Evolutionary conservation across 305 asterid genomes (phyloP).

Genomic region (Fraxinus xanthoxyloides): DNA sequence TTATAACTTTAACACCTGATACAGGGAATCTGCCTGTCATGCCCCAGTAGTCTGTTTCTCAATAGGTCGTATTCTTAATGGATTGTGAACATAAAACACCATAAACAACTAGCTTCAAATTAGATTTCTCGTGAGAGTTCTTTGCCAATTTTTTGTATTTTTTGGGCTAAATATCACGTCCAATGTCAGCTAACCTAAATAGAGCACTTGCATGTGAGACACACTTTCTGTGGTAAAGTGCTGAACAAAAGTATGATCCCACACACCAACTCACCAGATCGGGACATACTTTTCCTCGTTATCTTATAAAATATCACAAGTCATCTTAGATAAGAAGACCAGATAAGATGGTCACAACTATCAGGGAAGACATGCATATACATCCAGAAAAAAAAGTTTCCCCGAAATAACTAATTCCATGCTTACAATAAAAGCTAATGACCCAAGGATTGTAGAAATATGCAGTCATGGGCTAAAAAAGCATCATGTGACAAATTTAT

Average conservation of each 20-base stretch:
- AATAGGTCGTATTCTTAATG: not conserved
- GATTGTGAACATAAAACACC: not conserved
- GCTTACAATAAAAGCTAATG: not conserved
- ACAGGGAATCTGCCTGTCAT: not conserved
- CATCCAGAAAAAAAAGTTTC: not conserved
- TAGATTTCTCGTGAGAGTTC: not conserved
- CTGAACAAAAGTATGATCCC: not conserved
- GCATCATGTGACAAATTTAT: not conserved
- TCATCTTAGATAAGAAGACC: not conserved
- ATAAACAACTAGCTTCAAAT: not conserved
- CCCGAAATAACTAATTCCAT: not conserved
- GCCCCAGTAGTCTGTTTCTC: not conserved
- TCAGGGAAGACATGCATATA: not conserved
- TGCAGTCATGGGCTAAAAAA: not conserved
- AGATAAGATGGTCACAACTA: not conserved
- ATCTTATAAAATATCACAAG: not conserved
- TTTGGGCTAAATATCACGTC: not conserved
- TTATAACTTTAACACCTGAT: not conserved
- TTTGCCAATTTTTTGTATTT: not conserved
- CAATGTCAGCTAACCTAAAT: not conserved
- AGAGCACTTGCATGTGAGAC: not conserved
- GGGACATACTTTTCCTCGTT: not conserved
- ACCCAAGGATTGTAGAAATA: not conserved
- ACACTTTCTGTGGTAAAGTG: not conserved
- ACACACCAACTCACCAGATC: not conserved